These are phyloP conservation scores for Yamadazyma trypodendri DNA, from an alignment of 1,139 yeast genomes.

Conservation along the genomic window DNA sequence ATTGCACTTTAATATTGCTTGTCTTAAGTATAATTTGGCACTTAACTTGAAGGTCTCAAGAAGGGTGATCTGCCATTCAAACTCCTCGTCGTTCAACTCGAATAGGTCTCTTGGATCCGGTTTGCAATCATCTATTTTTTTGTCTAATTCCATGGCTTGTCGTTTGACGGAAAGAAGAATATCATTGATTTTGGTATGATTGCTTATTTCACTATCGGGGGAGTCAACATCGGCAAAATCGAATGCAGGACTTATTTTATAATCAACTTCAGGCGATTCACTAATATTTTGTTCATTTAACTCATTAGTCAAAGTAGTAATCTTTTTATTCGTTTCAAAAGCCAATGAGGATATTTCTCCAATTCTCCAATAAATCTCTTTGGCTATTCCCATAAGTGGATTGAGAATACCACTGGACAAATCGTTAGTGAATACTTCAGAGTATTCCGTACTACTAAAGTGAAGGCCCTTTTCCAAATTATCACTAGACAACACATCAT, in stretches of 20 bases:
- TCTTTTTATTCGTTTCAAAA: constrained; percentile 43
- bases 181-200: constrained; percentile 24
- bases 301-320: constrained; percentile 15
- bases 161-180: constrained; percentile 26
- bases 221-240: constrained; percentile 10
- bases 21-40: constrained; percentile 66
- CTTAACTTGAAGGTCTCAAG: constrained; percentile 74
- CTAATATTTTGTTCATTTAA: constrained; percentile 12
- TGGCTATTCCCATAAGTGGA: constrained; percentile 72
- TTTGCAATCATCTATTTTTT: constrained; percentile 46
- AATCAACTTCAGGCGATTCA: constrained; percentile 9
- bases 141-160: constrained; percentile 49
- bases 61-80: constrained; percentile 65
- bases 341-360: constrained; percentile 70
- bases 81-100: constrained; percentile 49
- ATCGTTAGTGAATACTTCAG: constrained; percentile 45
- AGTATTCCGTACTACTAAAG: constrained; percentile 57
- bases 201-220: constrained; percentile 23
- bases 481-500: constrained; percentile 69
- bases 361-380: constrained; percentile 60
- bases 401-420: constrained; percentile 48
- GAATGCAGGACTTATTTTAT: constrained; percentile 5
- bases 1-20: constrained; percentile 58
- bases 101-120: constrained; percentile 56
- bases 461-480: constrained; percentile 56